Conservation (phyloP, 352 stramenopile genomes). For the Pythium dissimile region DNA sequence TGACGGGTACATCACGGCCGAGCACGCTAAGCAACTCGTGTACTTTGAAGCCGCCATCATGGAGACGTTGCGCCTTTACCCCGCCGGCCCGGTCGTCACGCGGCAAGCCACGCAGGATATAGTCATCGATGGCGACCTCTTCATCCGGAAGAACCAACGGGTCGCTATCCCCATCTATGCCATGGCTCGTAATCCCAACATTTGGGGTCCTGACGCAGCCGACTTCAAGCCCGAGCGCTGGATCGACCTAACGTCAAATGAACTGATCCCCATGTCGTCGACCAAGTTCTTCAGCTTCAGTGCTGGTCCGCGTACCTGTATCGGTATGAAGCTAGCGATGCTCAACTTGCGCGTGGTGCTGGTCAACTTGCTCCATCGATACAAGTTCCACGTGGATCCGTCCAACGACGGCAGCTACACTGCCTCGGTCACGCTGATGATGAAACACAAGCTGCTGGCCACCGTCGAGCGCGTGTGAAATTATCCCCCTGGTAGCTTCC, state of each 20-base stretch:
- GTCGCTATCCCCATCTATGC: conserved; percentile 30
- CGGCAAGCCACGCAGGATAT: conserved; percentile 59
- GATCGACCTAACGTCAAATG: conserved; percentile 23
- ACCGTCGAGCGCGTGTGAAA: too few species aligned
- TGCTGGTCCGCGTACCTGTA: conserved; percentile 35
- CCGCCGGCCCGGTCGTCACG: conserved; percentile 33
- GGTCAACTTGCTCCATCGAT: conserved; percentile 13
- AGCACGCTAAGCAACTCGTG: conserved; percentile 7
- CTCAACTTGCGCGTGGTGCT: conserved; percentile 28
- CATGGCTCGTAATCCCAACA: conserved; percentile 25
- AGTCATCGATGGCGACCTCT: conserved; percentile 31
- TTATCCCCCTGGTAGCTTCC: too few species aligned
- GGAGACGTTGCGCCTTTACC: conserved; percentile 16
- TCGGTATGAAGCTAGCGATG: conserved; percentile 44
- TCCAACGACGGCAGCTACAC: conserved; percentile 13
- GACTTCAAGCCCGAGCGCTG: conserved; percentile 60
- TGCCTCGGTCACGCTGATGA: too few species aligned
- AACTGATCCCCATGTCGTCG: conserved; percentile 2
- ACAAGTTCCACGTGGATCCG: conserved; percentile 10
- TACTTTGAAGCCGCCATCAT: conserved; percentile 23
- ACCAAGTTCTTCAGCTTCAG: conserved; percentile 42
- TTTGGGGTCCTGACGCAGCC: conserved; percentile 50
- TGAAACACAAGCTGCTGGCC: too few species aligned
- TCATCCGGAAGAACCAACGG: conserved; percentile 19
- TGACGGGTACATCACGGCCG: conserved; percentile 8